Base-by-base conservation (phyloP, 2,329 filamentous ascomycete genomes). In the Aureobasidium sp. region DNA sequence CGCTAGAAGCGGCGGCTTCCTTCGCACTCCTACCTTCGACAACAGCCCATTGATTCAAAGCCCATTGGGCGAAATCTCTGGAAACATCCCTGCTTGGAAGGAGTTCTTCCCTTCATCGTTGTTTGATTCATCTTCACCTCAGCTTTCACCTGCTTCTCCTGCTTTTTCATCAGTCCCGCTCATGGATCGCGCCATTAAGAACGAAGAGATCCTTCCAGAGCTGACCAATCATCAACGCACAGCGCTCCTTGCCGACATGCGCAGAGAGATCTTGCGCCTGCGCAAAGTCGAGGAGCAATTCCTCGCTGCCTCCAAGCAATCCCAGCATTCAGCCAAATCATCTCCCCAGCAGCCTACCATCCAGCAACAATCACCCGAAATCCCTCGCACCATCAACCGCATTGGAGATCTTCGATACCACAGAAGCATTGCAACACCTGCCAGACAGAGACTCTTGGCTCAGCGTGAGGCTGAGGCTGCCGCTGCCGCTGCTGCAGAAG, bases 241-340 rank as follows among this genome's bases (percentile, higher is more conserved):
- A 59, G 55, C 55, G 55, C 46, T 60, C 57, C 46, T 60, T 24
- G 12, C 37, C 34, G 46, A 60, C 34, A 52, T 61, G 59, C 47
- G 59, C 47, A 53, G 27, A 41, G 59, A 61, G 29, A 53, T 61
- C 24, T 12, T 46, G 47, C 59, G 59, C 17, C 39, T 61, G 29
- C 57, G 57, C 46, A 51, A 51, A 36, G 26, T 60, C 36, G 57
- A 60, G 36, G 24, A 39, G 24, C 26, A 51, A 15, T 51, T 39
- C 56, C 29, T 50, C 34, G 56, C 56, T 41, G 44, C 17, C 26
- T 43, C 44, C 24, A 41, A 51, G 41, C 39, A 46, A 20, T 17
- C 37, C 13, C 36, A 41, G 51, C 8, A 37, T 20, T 6, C n/a
- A 5, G 27, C 51, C 51, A 29, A 29, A 29, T n/a, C 55, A n/a